These are phyloP conservation scores for Eucalyptus regnans DNA, from an alignment of 345 rosid species.

Conservation along the genomic window DNA sequence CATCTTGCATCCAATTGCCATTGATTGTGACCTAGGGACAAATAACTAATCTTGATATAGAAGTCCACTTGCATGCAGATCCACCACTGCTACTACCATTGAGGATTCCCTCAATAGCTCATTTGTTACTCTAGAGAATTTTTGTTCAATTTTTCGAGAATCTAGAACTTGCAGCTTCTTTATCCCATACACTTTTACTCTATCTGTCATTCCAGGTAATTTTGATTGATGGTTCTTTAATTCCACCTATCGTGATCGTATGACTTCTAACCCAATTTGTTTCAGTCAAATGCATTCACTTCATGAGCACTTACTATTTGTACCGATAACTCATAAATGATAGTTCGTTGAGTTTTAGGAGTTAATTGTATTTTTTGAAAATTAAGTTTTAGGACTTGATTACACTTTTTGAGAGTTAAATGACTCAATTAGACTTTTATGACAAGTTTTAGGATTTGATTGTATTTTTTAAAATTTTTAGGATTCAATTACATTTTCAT, in stretches of 20 bases:
- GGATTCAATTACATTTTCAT: too few species aligned
- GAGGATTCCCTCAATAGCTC: neutral
- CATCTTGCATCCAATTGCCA: neutral
- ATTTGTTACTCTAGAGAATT: neutral
- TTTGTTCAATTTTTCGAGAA: neutral
- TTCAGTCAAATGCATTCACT: neutral
- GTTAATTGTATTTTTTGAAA: too few species aligned
- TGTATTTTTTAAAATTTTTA: rapidly evolving
- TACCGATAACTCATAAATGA: neutral
- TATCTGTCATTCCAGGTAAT: neutral
- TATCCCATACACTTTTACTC: neutral
- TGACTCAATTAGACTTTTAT: too few species aligned
- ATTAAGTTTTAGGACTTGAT: rapidly evolving
- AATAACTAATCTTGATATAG: neutral
- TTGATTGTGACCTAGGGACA: neutral
- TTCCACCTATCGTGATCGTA: neutral
- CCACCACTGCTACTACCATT: neutral
- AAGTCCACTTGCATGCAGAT: neutral
- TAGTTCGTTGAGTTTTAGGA: neutral
- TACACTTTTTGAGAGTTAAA: neutral
- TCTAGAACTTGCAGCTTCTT: neutral
- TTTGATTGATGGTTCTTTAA: neutral
- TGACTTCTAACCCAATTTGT: neutral
- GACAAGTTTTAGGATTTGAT: neutral
- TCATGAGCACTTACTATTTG: neutral